Evolutionary conservation across 2,329 filamentous ascomycete genomes (phyloP).

Genomic region (Fusarium odoratissimum): DNA sequence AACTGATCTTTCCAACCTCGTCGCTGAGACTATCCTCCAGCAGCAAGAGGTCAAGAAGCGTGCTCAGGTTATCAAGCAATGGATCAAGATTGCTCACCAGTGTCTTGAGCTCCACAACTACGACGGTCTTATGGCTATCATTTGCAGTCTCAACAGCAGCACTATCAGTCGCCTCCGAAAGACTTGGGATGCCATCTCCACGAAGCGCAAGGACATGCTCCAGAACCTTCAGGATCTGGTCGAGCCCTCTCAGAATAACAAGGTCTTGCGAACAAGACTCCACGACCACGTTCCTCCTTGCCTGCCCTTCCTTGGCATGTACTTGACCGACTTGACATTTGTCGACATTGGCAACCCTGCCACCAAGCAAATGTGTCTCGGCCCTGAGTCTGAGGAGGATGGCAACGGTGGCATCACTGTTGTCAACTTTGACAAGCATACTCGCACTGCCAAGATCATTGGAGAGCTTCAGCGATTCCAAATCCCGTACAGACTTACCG

Average conservation of each 20-base stretch:
- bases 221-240: slow-evolving; percentile 85
- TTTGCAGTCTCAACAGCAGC: slow-evolving; percentile 92
- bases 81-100: slow-evolving; percentile 93
- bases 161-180: slow-evolving; percentile 88
- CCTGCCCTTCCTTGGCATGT: slow-evolving; percentile 94
- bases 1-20: slow-evolving; percentile 91
- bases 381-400: slow-evolving; percentile 65
- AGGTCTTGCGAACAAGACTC: slow-evolving; percentile 83
- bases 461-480: slow-evolving; percentile 96
- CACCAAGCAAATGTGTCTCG: slow-evolving; percentile 75
- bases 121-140: slow-evolving; percentile 95
- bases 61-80: slow-evolving; percentile 92
- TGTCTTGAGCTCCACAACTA: slow-evolving; percentile 95
- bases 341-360: slow-evolving; percentile 93
- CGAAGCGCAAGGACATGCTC: slow-evolving; percentile 83
- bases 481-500: slow-evolving; percentile 85
- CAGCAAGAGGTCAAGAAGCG: slow-evolving; percentile 93
- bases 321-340: slow-evolving; percentile 95
- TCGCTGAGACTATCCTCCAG: slow-evolving; percentile 90
- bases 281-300: slow-evolving; percentile 91
- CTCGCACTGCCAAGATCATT: slow-evolving; percentile 93
- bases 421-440: slow-evolving; percentile 98
- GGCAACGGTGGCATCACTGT: slow-evolving; percentile 77
- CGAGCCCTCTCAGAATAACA: slow-evolving; percentile 91
- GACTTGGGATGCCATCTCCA: slow-evolving; percentile 91